Conservation (phyloP, 257 asterid genomes). For the Thymus mandschuricus region DNA sequence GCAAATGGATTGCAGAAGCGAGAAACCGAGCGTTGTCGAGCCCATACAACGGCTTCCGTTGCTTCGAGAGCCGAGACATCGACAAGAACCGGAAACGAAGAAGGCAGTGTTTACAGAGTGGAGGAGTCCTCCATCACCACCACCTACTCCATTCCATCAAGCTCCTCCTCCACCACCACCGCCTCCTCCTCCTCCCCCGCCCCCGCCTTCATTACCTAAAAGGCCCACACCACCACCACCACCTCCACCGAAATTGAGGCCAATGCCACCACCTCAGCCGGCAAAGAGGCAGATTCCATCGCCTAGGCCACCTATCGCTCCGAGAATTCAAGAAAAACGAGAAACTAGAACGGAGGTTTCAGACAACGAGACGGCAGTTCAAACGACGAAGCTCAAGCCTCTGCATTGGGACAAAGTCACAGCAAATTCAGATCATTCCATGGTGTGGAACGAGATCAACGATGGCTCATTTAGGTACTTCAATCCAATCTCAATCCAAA, state of each 20-base stretch:
- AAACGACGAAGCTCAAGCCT: slow-evolving; percentile 60
- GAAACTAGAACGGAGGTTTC: slow-evolving; percentile 14
- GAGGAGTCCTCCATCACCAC: slow-evolving; percentile 37
- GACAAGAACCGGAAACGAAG: slow-evolving; percentile 13
- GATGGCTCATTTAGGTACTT: slow-evolving; percentile 82
- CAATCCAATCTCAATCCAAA: neutral
- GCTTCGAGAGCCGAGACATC: slow-evolving; percentile 42
- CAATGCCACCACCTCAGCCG: slow-evolving; percentile 41
- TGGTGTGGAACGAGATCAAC: slow-evolving; percentile 86
- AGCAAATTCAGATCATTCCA: slow-evolving; percentile 74
- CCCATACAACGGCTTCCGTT: slow-evolving; percentile 63
- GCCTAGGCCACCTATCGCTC: slow-evolving; percentile 53
- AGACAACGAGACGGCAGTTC: slow-evolving; percentile 31
- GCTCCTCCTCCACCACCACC: slow-evolving; percentile 24
- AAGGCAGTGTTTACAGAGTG: neutral
- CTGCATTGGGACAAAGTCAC: slow-evolving; percentile 90
- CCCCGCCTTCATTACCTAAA: neutral
- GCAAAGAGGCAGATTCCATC: slow-evolving; percentile 22
- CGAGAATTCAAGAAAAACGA: slow-evolving; percentile 35
- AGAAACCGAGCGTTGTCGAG: slow-evolving; percentile 34
- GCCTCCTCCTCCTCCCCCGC: slow-evolving; percentile 39
- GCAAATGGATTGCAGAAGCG: slow-evolving; percentile 44
- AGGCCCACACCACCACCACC: slow-evolving; percentile 24
- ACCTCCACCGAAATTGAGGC: slow-evolving; percentile 37
- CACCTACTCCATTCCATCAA: slow-evolving; percentile 38